Evolutionary conservation across 305 asterid genomes (phyloP).

Genomic region (Fraxinus floribunda): DNA sequence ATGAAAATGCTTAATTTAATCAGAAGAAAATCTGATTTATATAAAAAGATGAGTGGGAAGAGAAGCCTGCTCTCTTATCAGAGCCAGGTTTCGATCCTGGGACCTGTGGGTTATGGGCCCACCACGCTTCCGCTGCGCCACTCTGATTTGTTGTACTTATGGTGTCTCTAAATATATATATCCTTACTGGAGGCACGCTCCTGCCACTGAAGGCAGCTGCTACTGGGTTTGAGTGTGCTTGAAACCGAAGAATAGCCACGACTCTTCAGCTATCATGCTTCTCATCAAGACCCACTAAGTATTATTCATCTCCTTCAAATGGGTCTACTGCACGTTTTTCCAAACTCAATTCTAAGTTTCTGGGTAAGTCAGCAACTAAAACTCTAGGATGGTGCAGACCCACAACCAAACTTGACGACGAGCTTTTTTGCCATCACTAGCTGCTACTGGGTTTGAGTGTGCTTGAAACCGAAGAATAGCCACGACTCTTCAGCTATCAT

Average conservation of each 20-base stretch:
- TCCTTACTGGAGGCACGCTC: neutral
- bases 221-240: neutral
- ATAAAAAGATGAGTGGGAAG: neutral
- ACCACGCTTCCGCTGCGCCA: constrained; percentile 97
- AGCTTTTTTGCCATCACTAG: too few relatives aligned
- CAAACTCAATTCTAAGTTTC: constrained; percentile 32
- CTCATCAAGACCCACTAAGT: constrained; percentile 12
- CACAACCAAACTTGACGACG: constrained; percentile 38
- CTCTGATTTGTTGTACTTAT: constrained; percentile 39
- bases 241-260: constrained; percentile 45
- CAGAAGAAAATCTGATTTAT: neutral
- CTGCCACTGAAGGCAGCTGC: neutral
- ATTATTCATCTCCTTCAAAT: constrained; percentile 14
- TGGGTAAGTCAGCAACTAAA: constrained; percentile 20
- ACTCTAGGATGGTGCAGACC: constrained; percentile 49
- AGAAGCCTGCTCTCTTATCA: constrained; percentile 29
- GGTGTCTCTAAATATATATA: neutral
- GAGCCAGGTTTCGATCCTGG: constrained; percentile 78
- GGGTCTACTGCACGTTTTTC: neutral
- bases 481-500: constrained; percentile 43
- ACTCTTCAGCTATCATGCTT: constrained; percentile 41
- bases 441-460: neutral
- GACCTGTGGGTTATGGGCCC: constrained; percentile 95
- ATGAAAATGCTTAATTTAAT: neutral
- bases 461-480: constrained; percentile 41